phyloP scores from a whole-genome alignment of 495 filamentous ascomycete genomes.

The Endocarpon pusillum region DNA sequence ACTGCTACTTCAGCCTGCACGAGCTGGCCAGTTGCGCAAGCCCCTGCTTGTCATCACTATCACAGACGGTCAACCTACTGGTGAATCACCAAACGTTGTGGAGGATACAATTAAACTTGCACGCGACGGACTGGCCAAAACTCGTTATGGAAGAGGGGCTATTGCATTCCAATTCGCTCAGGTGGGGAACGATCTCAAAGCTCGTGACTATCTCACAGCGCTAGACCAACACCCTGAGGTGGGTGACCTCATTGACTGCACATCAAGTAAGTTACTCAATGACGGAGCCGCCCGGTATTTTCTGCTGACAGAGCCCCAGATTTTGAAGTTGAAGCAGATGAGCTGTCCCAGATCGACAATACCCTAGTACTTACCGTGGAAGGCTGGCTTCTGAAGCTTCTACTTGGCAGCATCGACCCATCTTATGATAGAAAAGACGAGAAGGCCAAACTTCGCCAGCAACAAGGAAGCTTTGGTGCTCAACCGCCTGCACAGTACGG shows the following conservation, averaged over 20 bases:
- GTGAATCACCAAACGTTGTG: slow-evolving; percentile 31
- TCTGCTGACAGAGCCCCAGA: slow-evolving; percentile 25
- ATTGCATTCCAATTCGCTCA: slow-evolving; percentile 58
- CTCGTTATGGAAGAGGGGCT: slow-evolving; percentile 32
- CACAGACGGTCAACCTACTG: slow-evolving; percentile 50
- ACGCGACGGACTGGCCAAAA: slow-evolving; percentile 25
- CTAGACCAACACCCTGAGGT: slow-evolving; percentile 47
- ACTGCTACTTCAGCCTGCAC: slow-evolving; percentile 35
- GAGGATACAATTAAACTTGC: slow-evolving; percentile 34
- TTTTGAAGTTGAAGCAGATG: slow-evolving; percentile 47
- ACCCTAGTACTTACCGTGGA: slow-evolving; percentile 44
- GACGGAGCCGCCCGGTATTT: slow-evolving; percentile 2
- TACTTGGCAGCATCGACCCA: slow-evolving; percentile 51
- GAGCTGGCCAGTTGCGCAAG: slow-evolving; percentile 35
- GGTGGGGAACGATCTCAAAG: slow-evolving; percentile 50
- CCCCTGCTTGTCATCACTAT: slow-evolving; percentile 54
- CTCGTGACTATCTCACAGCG: slow-evolving; percentile 42
- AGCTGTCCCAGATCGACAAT: slow-evolving; percentile 38
- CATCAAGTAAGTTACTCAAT: slow-evolving; percentile 39
- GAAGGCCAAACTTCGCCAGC: slow-evolving; percentile 14
- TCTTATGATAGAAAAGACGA: slow-evolving; percentile 53
- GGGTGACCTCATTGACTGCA: slow-evolving; percentile 50
- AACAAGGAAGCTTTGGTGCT: slow-evolving; percentile 7
- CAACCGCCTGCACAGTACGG: slow-evolving; percentile 16
- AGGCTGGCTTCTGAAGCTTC: slow-evolving; percentile 53